These are phyloP conservation scores for Leishmania tropica DNA, from an alignment of 208 protist species.

Conservation along the genomic window DNA sequence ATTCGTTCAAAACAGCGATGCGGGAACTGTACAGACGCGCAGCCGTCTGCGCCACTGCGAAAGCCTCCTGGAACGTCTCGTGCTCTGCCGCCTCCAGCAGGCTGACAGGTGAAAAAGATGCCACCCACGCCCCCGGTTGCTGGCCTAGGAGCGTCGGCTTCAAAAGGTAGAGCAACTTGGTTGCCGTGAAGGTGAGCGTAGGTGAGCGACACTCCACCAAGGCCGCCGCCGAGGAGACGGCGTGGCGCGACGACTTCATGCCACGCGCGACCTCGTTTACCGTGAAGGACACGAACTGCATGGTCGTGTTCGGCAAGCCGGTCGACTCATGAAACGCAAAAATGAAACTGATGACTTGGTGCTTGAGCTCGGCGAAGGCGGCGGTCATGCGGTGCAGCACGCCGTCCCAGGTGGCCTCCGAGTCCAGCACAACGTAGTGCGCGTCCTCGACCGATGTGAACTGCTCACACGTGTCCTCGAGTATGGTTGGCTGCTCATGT, in stretches of 20 bases:
- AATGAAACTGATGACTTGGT: slow-evolving; percentile 73
- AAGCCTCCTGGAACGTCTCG: slow-evolving; percentile 80
- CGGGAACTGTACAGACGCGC: slow-evolving; percentile 55
- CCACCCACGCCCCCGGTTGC: slow-evolving; percentile 73
- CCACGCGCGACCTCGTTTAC: slow-evolving; percentile 56
- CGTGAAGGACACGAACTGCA: slow-evolving; percentile 79
- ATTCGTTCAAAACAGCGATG: slow-evolving; percentile 31
- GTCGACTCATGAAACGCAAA: slow-evolving; percentile 44
- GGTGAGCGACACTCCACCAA: slow-evolving; percentile 67
- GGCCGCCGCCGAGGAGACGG: slow-evolving; percentile 53
- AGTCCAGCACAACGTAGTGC: slow-evolving; percentile 47
- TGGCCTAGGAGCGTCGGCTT: slow-evolving; percentile 68
- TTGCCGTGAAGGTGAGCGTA: slow-evolving; percentile 50
- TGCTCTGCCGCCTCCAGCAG: slow-evolving; percentile 23
- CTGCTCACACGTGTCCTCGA: slow-evolving; percentile 65
- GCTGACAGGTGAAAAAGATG: slow-evolving; percentile 65
- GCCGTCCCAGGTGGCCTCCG: slow-evolving; percentile 6
- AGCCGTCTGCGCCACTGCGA: slow-evolving; percentile 62
- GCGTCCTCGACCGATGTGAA: slow-evolving; percentile 76
- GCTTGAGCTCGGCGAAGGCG: slow-evolving; percentile 33
- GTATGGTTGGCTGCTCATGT: slow-evolving; percentile 46
- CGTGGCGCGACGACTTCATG: slow-evolving; percentile 74
- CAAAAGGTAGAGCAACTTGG: slow-evolving; percentile 68
- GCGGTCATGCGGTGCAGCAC: slow-evolving; percentile 24
- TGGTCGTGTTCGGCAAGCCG: slow-evolving; percentile 65